phyloP scores from a whole-genome alignment of 805 yeast species.

The Komagataella populi region DNA sequence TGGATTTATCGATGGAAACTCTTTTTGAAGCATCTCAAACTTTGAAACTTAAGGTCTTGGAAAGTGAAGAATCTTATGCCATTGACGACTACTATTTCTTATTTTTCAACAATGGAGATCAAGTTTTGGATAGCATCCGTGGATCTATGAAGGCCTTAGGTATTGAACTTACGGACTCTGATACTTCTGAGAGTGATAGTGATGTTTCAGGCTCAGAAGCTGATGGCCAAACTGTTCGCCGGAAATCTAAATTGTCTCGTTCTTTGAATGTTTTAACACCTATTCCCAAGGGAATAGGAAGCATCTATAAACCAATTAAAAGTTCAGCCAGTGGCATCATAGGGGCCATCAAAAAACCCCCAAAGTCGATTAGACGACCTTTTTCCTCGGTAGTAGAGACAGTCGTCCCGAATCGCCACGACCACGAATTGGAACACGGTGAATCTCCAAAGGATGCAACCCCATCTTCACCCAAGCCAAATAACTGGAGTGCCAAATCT shows the following conservation, averaged over 20 bases:
- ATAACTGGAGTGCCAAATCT: constrained; percentile 7
- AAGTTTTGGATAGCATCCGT: constrained; percentile 1
- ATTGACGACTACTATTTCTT: constrained; percentile 61
- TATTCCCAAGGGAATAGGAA: neutral
- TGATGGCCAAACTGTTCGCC: neutral
- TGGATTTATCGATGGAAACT: constrained; percentile 43
- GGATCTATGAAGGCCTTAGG: neutral
- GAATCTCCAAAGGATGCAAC: constrained; percentile 1
- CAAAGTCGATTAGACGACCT: neutral
- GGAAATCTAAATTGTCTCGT: neutral
- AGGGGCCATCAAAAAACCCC: neutral
- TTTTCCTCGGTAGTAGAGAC: constrained; percentile 2
- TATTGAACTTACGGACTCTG: neutral
- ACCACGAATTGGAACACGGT: constrained; percentile 2
- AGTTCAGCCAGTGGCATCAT: neutral
- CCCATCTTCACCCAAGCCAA: constrained; percentile 7
- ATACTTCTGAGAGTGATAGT: neutral
- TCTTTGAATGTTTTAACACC: neutral
- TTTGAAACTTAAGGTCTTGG: constrained; percentile 47
- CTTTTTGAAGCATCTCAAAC: constrained; percentile 45
- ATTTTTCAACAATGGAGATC: constrained; percentile 41
- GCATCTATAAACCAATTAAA: neutral
- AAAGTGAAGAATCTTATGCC: constrained; percentile 35
- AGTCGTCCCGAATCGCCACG: constrained; percentile 2
- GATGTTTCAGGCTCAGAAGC: neutral